Conservation (phyloP, 2,329 filamentous ascomycete genomes). For the Fusarium pininemorale region DNA sequence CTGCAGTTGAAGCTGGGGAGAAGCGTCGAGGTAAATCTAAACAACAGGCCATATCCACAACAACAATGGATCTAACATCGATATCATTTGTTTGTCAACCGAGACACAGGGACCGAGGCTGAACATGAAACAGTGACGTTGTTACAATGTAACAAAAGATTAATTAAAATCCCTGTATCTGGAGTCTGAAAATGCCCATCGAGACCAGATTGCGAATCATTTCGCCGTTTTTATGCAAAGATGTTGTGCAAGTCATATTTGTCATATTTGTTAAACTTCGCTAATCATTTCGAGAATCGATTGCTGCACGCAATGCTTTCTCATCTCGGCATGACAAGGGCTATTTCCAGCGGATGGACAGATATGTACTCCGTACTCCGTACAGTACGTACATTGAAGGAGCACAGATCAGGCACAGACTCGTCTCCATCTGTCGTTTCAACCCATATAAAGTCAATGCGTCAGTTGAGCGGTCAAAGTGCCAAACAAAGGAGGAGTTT, state of each 20-base stretch:
- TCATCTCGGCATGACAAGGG: constrained; percentile 18
- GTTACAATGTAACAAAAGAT: constrained; percentile 3
- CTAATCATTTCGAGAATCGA: background rate
- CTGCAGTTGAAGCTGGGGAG: constrained; percentile 9
- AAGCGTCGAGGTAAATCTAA: background rate
- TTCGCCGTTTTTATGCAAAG: background rate
- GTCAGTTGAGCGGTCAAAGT: constrained; percentile 33
- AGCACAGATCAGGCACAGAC: constrained; percentile 20
- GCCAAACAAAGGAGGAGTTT: constrained; percentile 25
- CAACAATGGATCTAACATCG: background rate
- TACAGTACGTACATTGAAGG: background rate
- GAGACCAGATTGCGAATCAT: background rate
- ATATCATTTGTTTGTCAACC: background rate
- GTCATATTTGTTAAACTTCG: background rate
- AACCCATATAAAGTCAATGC: constrained; percentile 29
- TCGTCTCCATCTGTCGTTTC: constrained; percentile 33
- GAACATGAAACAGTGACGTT: constrained; percentile 27
- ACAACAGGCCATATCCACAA: constrained; percentile 5
- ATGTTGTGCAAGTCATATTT: background rate
- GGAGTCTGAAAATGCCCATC: background rate
- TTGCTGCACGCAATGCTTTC: constrained; percentile 6
- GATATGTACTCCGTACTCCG: background rate
- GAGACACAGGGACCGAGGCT: constrained; percentile 1
- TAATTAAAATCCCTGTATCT: background rate
- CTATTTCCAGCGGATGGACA: constrained; percentile 23